A percentile compares a stretch with the other conserved stretches of the same genome.
These are phyloP conservation scores for Sporothrix mexicana DNA, from an alignment of 2,329 filamentous ascomycete genomes.

Conservation along the genomic window DNA sequence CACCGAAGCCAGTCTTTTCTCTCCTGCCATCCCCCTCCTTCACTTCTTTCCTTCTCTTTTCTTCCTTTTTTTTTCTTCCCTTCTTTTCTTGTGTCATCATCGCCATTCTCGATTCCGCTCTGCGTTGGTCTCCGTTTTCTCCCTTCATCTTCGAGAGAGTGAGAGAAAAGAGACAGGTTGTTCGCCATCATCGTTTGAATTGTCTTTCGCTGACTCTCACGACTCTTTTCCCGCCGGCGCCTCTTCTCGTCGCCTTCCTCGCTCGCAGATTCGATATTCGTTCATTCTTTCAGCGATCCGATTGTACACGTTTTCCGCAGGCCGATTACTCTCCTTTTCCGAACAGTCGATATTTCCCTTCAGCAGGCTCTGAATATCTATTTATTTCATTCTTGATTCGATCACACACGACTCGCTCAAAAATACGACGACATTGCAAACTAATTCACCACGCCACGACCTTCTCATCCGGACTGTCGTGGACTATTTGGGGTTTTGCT, in stretches of 20 bases:
- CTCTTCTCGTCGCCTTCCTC: neutral
- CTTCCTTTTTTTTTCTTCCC: slow-evolving; percentile 26
- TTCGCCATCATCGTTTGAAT: neutral
- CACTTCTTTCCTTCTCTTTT: slow-evolving; percentile 22
- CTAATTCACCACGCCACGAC: neutral
- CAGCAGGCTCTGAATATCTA: slow-evolving; percentile 61
- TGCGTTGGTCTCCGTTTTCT: slow-evolving; percentile 21
- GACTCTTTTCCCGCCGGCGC: neutral
- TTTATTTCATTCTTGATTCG: slow-evolving; percentile 32
- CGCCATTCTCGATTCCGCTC: slow-evolving; percentile 19
- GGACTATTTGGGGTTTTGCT: slow-evolving; percentile 10
- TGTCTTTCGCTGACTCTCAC: slow-evolving; percentile 18
- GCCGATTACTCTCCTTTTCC: slow-evolving; percentile 34
- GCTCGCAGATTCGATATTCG: slow-evolving; percentile 10
- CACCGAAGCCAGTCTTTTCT: slow-evolving; percentile 25
- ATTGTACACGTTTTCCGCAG: slow-evolving; percentile 30
- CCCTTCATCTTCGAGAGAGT: slow-evolving; percentile 8
- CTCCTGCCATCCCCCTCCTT: slow-evolving; percentile 5
- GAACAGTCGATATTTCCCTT: slow-evolving; percentile 44
- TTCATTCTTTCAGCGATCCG: slow-evolving; percentile 11
- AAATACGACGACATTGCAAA: neutral
- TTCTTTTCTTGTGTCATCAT: slow-evolving; percentile 22
- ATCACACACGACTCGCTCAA: neutral
- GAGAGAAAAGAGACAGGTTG: neutral
- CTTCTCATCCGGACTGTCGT: neutral